phyloP scores from a whole-genome alignment of 2,329 filamentous ascomycete genomes.

The Monosporascus cannonballus region DNA sequence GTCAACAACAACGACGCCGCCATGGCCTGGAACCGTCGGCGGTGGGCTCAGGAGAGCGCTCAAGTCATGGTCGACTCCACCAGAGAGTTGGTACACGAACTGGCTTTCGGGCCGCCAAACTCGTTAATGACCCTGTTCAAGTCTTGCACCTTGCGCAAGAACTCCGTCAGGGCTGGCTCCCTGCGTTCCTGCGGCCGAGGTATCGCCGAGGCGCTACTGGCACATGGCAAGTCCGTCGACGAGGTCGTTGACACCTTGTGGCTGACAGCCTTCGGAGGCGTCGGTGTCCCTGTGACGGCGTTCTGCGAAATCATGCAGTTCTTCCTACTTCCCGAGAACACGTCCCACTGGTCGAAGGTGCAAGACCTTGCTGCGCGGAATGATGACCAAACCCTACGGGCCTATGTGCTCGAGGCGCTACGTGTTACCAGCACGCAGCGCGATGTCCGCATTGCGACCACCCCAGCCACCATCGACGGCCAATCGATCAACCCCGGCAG shows the following conservation, averaged over 20 bases:
- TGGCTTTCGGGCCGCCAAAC: conserved; percentile 16
- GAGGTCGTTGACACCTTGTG: conserved; percentile 30
- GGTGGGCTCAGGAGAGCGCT: conserved; percentile 33
- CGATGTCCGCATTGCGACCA: conserved; percentile 30
- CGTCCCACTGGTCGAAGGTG: conserved; percentile 35
- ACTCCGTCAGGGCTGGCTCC: conserved; percentile 27
- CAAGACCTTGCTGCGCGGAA: conserved; percentile 30
- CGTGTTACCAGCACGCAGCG: conserved; percentile 34
- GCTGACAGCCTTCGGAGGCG: conserved; percentile 34
- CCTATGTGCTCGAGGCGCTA: conserved; percentile 35
- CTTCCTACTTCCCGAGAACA: conserved; percentile 35
- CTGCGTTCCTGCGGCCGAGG: conserved; percentile 33
- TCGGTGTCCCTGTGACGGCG: conserved; percentile 33
- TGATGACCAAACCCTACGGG: conserved; percentile 27
- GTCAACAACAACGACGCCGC: conserved; percentile 42
- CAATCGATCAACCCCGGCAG: conserved; percentile 34
- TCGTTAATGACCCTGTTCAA: conserved; percentile 15
- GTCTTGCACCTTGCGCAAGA: conserved; percentile 22
- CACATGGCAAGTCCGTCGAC: conserved; percentile 26
- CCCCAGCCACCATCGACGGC: conserved; percentile 29
- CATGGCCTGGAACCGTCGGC: conserved; percentile 39
- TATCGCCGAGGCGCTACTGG: conserved; percentile 31
- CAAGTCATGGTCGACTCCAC: conserved; percentile 32
- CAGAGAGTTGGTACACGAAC: conserved; percentile 33
- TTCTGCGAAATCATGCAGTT: conserved; percentile 38